Base-by-base conservation (phyloP, 768 basidiomycete genomes). In the Termitomyces sp. region DNA sequence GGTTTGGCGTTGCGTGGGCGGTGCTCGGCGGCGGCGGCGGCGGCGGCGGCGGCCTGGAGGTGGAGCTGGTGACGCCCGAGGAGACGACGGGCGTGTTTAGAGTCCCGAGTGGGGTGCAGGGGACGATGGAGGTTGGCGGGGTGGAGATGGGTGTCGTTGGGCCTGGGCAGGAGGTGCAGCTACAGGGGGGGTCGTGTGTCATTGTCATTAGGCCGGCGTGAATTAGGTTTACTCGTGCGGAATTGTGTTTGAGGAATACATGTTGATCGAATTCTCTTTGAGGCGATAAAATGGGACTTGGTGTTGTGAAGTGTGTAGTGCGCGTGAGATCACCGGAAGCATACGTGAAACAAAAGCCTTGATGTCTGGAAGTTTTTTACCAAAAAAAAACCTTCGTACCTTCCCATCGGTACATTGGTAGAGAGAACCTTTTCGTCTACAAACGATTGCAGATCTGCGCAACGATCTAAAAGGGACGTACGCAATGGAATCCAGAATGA, bases 251-350 rank as follows among this genome's bases (percentile, higher is more conserved):
- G 33, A 10, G 33, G 10, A 10, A 12, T 33, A 10, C 12, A 9
- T 33, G 33, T 33, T 10, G 10, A 10, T 33, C 5, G 6, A 7
- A 1, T 5, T 31, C 9, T 31, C 5, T 31, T 31, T 6, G 31
- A 94, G 8, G 84, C 72, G 66, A 94, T n/a, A n/a, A 88, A 18
- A 91, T 70, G 2, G 85, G 84, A 54, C 93, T 90, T 4, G 94
- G 93, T 31, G n/a, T 31, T 31, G 31, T 31, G 31, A 5, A 31
- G 31, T 31, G 5, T 9, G 7, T 5, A 31, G 31, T 6, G n/a
- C n/a, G n/a, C n/a, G n/a, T n/a, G n/a, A n/a, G n/a, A n/a, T n/a
- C n/a, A n/a, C n/a, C n/a, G n/a, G n/a, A n/a, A n/a, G n/a, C n/a
- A n/a, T n/a, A n/a, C n/a, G n/a, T n/a, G n/a, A n/a, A n/a, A n/a